These are phyloP conservation scores for Phytophthora meadii DNA, from an alignment of 352 stramenopile genomes.

Conservation along the genomic window DNA sequence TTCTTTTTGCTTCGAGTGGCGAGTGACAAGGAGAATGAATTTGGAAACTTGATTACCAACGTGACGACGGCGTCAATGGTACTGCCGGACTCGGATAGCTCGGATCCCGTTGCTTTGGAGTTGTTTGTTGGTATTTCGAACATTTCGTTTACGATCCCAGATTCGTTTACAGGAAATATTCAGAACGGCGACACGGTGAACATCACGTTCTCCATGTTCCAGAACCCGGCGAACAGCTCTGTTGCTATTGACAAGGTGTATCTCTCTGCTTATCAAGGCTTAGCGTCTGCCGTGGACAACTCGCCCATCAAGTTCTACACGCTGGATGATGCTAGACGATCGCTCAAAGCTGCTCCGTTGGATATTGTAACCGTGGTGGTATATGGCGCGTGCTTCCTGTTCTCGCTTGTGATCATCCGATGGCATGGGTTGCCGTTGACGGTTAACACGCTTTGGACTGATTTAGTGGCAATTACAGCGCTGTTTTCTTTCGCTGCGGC, in stretches of 20 bases:
- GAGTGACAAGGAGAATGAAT: conserved; percentile 58
- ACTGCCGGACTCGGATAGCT: conserved; percentile 33
- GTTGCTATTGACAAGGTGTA: conserved; percentile 71
- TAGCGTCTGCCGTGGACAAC: conserved; percentile 69
- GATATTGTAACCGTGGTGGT: conserved; percentile 77
- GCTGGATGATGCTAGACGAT: conserved; percentile 50
- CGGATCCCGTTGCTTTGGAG: conserved; percentile 43
- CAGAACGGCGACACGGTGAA: conserved; percentile 79
- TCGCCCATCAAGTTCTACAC: conserved; percentile 55
- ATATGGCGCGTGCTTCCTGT: conserved; percentile 81
- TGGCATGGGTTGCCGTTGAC: conserved; percentile 87
- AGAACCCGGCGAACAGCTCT: conserved; percentile 69
- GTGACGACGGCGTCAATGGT: conserved; percentile 56
- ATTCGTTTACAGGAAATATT: conserved; percentile 60
- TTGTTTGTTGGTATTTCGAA: conserved; percentile 64
- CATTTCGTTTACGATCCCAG: conserved; percentile 79
- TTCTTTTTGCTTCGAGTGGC: conserved; percentile 80
- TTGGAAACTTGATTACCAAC: conserved; percentile 61
- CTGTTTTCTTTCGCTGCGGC: conserved; percentile 86
- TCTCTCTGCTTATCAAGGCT: conserved; percentile 71
- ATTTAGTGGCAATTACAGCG: conserved; percentile 84
- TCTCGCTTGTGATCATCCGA: conserved; percentile 86
- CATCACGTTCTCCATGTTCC: conserved; percentile 69
- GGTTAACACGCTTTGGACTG: conserved; percentile 85
- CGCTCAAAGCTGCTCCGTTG: conserved; percentile 62